These are phyloP conservation scores for Isoetes taiwanensis DNA, from an alignment of 75 land plant species.

Conservation along the genomic window DNA sequence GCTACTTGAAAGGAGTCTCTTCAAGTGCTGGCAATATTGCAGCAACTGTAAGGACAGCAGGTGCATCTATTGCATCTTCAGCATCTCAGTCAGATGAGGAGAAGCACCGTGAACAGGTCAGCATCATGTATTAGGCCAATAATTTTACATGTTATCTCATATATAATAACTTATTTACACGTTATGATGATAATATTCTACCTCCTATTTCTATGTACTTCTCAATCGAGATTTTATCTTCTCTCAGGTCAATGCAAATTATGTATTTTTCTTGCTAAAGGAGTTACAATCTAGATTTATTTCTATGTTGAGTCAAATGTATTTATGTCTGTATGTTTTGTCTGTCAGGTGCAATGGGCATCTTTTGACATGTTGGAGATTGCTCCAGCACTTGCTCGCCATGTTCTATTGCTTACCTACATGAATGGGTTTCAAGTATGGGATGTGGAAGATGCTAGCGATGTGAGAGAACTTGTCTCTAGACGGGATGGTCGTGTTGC, in stretches of 20 bases:
- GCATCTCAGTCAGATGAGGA: background rate
- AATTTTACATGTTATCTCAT: no score
- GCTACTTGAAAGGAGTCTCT: background rate
- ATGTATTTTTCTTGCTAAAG: no score
- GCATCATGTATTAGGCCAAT: no score
- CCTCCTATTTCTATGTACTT: no score
- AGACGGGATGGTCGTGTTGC: conserved; percentile 82
- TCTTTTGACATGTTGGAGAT: conserved; percentile 77
- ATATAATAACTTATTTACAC: no score
- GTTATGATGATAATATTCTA: no score
- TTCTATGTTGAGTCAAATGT: no score
- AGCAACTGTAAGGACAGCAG: background rate
- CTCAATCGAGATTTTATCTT: no score
- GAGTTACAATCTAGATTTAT: no score
- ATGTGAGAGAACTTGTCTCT: conserved; percentile 59
- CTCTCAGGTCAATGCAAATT: no score
- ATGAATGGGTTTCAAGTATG: conserved; percentile 83
- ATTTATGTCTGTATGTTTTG: no score
- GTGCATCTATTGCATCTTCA: background rate
- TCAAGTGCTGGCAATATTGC: conserved; percentile 1
- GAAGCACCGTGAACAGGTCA: conserved; percentile 5
- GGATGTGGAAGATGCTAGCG: conserved; percentile 75
- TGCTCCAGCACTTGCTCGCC: conserved; percentile 28
- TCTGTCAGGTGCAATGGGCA: conserved; percentile 94
- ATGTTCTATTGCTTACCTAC: conserved; percentile 60